These are phyloP conservation scores for Linum usitatissimum DNA, from an alignment of 345 rosid genomes.

Conservation along the genomic window DNA sequence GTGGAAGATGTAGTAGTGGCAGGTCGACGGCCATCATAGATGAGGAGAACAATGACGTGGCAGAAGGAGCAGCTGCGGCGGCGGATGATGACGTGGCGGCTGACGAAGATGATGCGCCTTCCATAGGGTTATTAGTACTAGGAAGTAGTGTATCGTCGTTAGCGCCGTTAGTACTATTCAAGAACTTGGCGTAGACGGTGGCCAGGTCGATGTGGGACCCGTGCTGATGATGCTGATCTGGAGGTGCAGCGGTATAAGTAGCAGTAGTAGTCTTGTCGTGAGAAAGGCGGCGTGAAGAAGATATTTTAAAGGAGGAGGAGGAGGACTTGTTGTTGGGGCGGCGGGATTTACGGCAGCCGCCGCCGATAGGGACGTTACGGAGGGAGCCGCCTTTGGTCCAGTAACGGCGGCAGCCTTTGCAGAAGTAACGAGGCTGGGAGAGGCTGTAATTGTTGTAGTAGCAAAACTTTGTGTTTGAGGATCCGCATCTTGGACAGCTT, in stretches of 20 bases:
- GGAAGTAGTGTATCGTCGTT: too few species aligned
- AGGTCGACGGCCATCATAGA: too few species aligned
- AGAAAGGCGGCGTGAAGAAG: not conserved
- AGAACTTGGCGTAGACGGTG: not conserved
- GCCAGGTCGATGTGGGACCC: not conserved
- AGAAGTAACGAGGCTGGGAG: not conserved
- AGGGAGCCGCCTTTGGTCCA: constrained; percentile 1
- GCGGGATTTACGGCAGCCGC: not conserved
- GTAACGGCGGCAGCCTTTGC: not conserved
- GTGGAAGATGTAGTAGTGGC: too few species aligned
- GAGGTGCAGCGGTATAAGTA: not conserved
- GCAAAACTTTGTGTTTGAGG: not conserved
- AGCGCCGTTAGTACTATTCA: not conserved
- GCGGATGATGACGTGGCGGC: too few species aligned
- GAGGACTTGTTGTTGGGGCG: not conserved
- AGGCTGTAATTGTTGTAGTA: not conserved
- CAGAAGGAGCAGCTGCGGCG: too few species aligned
- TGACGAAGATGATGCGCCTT: too few species aligned
- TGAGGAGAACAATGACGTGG: too few species aligned
- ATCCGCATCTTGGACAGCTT: not conserved
- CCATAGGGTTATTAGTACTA: too few species aligned
- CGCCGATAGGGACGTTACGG: not conserved
- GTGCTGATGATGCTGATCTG: not conserved
- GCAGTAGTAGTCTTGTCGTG: not conserved
- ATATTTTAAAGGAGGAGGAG: not conserved